Base-by-base conservation (phyloP, 106 monocot genomes). In the Allium cepa region DNA sequence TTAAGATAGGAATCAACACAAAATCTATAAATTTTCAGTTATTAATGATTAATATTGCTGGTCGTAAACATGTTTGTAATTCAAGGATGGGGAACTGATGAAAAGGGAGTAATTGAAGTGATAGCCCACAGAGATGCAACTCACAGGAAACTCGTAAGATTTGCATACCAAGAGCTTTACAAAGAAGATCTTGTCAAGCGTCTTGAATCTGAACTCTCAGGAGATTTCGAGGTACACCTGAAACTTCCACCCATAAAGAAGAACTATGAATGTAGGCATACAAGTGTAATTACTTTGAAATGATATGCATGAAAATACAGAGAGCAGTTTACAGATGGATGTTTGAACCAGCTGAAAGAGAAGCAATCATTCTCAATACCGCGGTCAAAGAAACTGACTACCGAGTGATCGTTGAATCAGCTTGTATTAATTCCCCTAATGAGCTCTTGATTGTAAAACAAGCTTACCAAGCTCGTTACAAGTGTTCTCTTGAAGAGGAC, bases 291-390 rank as follows among this genome's bases (percentile, higher is more conserved):
- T 36, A 62, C 47, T 53, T 46, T 36, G 57, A n/a, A 26, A 15
- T 9, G 45, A 26, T 64, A 18, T 64, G n/a, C 14, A 11, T 50
- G 62, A 17, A 57, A 26, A 67, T 79, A 65, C 58, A 97, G 96
- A 92, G 62, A 77, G 92, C 97, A 16, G 77, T 93, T 13, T 99
- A 90, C 72, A 84, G 87, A 16, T 99, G 97, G 97, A 76, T 92
- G 45, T 85, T 90, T 64, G 73, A 76, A 17, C 92, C 92, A 0
- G 49, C 84, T 0, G 87, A 92, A 59, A 79, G 97, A 61, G 79
- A 99, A 62, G 92, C 89, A 3, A 67, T 93, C 46, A 56, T 99
- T 17, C 79, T 77, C 12, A 78, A 85, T 56, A 50, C 72, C 17
- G 97, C 97, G 10, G 14, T 82, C 56, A 90, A 79, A 50, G 52